Base-by-base conservation (phyloP, 345 rosid species). In the Atalantia buxifolia region DNA sequence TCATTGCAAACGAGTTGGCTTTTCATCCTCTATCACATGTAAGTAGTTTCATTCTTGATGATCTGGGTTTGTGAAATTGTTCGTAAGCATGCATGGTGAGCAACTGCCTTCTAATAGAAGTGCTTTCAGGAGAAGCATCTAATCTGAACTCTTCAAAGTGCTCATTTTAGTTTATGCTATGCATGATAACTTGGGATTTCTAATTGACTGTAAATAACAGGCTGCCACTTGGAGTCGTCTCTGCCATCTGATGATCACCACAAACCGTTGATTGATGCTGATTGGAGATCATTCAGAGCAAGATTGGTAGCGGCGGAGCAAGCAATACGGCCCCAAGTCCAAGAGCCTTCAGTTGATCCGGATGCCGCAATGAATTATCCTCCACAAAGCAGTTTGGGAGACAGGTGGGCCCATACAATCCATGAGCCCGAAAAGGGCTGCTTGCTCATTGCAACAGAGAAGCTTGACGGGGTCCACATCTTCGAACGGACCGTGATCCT, bases 401-500 rank as follows among this genome's bases (percentile, higher is more conserved):
- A 74, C 66, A 92, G 85, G 86, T 96, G 99, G 99, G 97, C 97
- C 38, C 98, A 96, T 68, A 78, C 84, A 61, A 89, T 96, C 79
- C 85, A 86, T 71, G 89, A 88, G 80, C 94, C 94, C 16, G 97
- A 96, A 83, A 85, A 88, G 81, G 99, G 99, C 8, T 91, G 97
- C 61, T 84, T 96, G 50, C 92, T 96, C 10, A 82, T 96, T 28
- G 97, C 99, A 2, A 92, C 97, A 16, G 97, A 92, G 83, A 94
- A 87, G 91, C 94, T 96, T 31, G 91, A 94, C 16, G 97, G 98
- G 28, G 94, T 91, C 62, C 95, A 88, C 81, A 88, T 93, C 14
- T 96, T 96, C 53, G 98, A 92, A 81, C 87, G 95, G 78, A 89
- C 98, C 0, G 98, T 96, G 76, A 80, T 96, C 88, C 88, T 92